Evolutionary conservation across 2,329 filamentous ascomycete genomes (phyloP).

Genomic region (Phaeosphaeriaceae sp.): DNA sequence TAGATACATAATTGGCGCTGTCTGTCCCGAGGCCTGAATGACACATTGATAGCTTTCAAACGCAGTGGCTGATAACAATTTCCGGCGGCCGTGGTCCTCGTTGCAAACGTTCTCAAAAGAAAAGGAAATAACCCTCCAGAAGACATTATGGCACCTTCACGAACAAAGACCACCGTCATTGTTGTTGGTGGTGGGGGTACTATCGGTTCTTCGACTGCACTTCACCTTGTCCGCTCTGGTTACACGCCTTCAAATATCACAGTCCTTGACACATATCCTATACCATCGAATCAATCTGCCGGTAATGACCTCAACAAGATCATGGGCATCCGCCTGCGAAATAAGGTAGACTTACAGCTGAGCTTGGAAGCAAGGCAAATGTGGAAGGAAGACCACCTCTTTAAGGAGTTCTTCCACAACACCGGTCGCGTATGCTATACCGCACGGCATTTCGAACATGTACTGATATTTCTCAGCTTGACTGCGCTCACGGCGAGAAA

Average conservation of each 20-base stretch:
- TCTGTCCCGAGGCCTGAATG: conserved; percentile 4
- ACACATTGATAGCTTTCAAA: conserved; percentile 9
- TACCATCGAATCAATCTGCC: conserved; percentile 57
- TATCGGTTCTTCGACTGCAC: conserved; percentile 61
- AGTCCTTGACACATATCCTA: conserved; percentile 56
- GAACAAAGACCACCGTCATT: conserved; percentile 39
- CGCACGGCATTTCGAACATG: neutral
- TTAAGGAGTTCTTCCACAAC: conserved; percentile 56
- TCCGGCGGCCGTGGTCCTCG: neutral
- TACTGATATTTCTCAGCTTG: conserved; percentile 26
- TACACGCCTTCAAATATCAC: conserved; percentile 56
- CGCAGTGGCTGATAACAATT: conserved; percentile 9
- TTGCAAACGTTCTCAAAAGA: neutral
- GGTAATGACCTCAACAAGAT: conserved; percentile 62
- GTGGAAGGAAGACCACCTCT: conserved; percentile 56
- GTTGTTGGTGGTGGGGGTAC: conserved; percentile 60
- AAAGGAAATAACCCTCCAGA: neutral
- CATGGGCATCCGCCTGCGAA: conserved; percentile 49
- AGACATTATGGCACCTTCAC: conserved; percentile 22
- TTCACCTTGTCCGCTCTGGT: conserved; percentile 58
- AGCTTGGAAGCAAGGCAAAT: conserved; percentile 44
- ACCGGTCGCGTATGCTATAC: conserved; percentile 45
- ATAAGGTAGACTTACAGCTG: conserved; percentile 46
- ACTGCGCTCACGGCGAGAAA: conserved; percentile 46
- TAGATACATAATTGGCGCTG: conserved; percentile 14